A percentile compares a stretch with the other conserved stretches of the same genome.
phyloP scores from a whole-genome alignment of 345 rosid genomes.

The Gossypium mustelinum region DNA sequence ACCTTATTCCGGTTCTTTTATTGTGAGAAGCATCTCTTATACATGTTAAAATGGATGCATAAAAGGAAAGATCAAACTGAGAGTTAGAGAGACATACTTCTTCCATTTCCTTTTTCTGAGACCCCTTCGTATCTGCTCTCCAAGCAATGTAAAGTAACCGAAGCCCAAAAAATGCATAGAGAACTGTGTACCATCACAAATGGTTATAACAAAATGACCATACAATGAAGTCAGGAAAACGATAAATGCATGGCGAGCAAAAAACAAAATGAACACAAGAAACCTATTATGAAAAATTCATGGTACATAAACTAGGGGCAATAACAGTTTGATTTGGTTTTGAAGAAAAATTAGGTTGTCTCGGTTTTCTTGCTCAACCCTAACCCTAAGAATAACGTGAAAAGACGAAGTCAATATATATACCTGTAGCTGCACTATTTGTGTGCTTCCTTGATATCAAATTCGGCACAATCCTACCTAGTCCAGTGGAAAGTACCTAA shows the following conservation, averaged over 20 bases:
- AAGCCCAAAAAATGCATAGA: conserved; percentile 86
- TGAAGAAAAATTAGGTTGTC: too few relatives aligned
- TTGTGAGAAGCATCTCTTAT: background rate
- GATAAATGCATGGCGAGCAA: background rate
- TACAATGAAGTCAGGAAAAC: background rate
- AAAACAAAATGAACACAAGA: background rate
- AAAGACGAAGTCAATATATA: background rate
- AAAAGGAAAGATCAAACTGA: background rate
- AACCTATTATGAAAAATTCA: background rate
- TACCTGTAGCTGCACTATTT: conserved; percentile 97
- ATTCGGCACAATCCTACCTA: conserved; percentile 97
- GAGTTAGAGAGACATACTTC: conserved; percentile 51
- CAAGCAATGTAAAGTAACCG: conserved; percentile 97
- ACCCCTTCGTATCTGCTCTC: conserved; percentile 90
- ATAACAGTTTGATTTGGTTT: too few relatives aligned
- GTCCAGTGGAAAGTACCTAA: conserved; percentile 98
- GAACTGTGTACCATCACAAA: conserved; percentile 47
- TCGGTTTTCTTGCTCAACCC: too few relatives aligned
- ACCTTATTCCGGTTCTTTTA: background rate
- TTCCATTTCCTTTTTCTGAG: conserved; percentile 95
- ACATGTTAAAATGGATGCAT: background rate
- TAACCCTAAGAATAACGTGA: background rate
- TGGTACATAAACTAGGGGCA: background rate
- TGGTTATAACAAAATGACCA: background rate
- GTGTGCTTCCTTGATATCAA: conserved; percentile 99